Evolutionary conservation across 495 filamentous ascomycete genomes (phyloP).

Genomic region (Aspergillus sclerotiicarbonarius): DNA sequence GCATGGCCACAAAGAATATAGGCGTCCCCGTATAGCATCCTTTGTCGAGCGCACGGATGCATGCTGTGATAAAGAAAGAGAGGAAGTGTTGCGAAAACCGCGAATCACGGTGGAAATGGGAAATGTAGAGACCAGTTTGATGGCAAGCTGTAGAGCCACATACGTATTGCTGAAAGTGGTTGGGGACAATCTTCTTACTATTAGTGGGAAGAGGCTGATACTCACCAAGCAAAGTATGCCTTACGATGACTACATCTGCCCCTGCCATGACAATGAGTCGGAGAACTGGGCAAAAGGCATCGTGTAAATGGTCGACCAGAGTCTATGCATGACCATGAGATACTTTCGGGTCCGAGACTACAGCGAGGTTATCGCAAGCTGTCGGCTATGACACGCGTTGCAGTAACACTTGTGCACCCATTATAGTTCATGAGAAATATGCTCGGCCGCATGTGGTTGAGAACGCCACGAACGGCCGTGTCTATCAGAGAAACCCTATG

Average conservation of each 20-base stretch:
- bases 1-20: not conserved
- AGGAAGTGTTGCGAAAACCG: not conserved
- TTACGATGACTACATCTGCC: not conserved
- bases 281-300: not conserved
- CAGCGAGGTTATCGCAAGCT: not conserved
- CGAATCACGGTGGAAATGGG: too few relatives aligned
- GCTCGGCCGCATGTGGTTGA: constrained; percentile 1
- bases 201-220: not conserved
- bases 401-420: constrained; percentile 1
- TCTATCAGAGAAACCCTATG: not conserved
- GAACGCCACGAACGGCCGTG: not conserved
- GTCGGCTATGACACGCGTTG: constrained; percentile 2
- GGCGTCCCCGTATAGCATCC: not conserved
- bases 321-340: not conserved
- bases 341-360: not conserved
- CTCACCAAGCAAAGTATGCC: not conserved
- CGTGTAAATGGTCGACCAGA: not conserved
- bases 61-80: not conserved
- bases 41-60: not conserved
- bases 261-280: not conserved
- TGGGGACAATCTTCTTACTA: too few relatives aligned
- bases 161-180: not conserved
- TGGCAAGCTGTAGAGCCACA: not conserved
- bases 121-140: not conserved
- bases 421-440: not conserved